These are phyloP conservation scores for Paraurostyla sp. DNA, from an alignment of 73 alveolate species.

Conservation along the genomic window DNA sequence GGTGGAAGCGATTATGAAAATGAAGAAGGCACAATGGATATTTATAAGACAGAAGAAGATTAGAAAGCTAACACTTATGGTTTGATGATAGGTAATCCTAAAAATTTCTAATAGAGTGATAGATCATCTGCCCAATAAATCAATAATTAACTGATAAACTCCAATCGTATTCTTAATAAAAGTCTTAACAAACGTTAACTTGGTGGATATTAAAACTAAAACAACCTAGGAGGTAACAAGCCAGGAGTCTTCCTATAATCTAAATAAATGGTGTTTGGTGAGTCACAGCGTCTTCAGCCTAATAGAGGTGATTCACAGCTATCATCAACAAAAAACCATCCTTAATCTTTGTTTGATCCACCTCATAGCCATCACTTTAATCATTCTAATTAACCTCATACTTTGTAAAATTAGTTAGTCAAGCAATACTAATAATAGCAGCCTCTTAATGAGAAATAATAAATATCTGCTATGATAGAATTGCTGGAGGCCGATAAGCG, in stretches of 20 bases:
- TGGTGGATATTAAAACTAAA: too few relatives aligned
- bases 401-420: slow-evolving; percentile 6
- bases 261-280: slow-evolving; percentile 22
- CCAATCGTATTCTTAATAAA: too few relatives aligned
- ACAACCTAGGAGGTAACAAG: not conserved
- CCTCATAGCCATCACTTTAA: not conserved
- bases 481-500: slow-evolving; percentile 50
- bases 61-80: slow-evolving; percentile 72
- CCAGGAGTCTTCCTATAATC: slow-evolving; percentile 32
- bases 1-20: slow-evolving; percentile 7
- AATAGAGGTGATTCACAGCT: slow-evolving; percentile 15
- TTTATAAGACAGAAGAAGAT: not conserved
- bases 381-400: not conserved
- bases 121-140: not conserved
- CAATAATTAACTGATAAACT: too few relatives aligned
- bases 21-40: slow-evolving; percentile 59
- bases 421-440: slow-evolving; percentile 14
- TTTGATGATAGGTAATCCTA: slow-evolving; percentile 58
- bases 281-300: not conserved
- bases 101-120: not conserved
- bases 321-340: slow-evolving; percentile 9
- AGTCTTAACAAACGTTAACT: too few relatives aligned
- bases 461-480: not conserved
- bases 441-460: slow-evolving; percentile 6
- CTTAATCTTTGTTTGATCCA: too few relatives aligned